Evolutionary conservation across 768 basidiomycete genomes (phyloP).

Genomic region (Pleurotus pulmonarius): DNA sequence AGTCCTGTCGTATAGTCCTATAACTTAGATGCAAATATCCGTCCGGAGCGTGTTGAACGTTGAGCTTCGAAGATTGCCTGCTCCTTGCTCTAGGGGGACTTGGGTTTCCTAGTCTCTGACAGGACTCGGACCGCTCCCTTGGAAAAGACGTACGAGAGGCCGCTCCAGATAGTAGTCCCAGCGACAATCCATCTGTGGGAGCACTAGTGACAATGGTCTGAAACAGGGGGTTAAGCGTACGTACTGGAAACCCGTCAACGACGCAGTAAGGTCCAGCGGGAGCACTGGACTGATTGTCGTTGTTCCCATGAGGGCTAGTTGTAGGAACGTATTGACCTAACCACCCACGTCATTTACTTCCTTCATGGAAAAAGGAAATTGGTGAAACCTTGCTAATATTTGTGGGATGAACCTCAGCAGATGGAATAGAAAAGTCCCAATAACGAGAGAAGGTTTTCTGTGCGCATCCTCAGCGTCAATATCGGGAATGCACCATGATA

Average conservation of each 20-base stretch:
- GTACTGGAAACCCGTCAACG: slow-evolving; percentile 73
- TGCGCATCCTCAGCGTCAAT: background rate
- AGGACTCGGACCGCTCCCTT: slow-evolving; percentile 70
- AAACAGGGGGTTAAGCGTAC: slow-evolving; percentile 22
- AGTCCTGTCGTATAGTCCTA: too few relatives aligned
- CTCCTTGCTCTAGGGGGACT: too few relatives aligned
- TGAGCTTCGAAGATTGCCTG: too few relatives aligned
- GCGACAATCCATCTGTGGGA: slow-evolving; percentile 75
- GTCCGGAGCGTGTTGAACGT: too few relatives aligned
- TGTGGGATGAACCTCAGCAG: slow-evolving; percentile 92
- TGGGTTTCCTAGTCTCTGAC: slow-evolving; percentile 27
- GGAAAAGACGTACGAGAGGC: slow-evolving; percentile 75
- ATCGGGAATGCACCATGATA: background rate
- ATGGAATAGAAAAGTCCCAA: slow-evolving; percentile 95
- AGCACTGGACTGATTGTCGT: slow-evolving; percentile 85
- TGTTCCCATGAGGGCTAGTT: slow-evolving; percentile 85
- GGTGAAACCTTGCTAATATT: slow-evolving; percentile 79
- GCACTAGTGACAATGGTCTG: background rate
- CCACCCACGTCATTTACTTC: background rate
- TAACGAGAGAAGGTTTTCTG: slow-evolving; percentile 92
- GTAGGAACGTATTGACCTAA: slow-evolving; percentile 89
- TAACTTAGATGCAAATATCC: too few relatives aligned
- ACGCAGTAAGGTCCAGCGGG: slow-evolving; percentile 49
- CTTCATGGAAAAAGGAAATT: background rate
- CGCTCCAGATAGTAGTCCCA: slow-evolving; percentile 89